These are phyloP conservation scores for Erysimum cheiri DNA, from an alignment of 441 rosid species.

Conservation along the genomic window DNA sequence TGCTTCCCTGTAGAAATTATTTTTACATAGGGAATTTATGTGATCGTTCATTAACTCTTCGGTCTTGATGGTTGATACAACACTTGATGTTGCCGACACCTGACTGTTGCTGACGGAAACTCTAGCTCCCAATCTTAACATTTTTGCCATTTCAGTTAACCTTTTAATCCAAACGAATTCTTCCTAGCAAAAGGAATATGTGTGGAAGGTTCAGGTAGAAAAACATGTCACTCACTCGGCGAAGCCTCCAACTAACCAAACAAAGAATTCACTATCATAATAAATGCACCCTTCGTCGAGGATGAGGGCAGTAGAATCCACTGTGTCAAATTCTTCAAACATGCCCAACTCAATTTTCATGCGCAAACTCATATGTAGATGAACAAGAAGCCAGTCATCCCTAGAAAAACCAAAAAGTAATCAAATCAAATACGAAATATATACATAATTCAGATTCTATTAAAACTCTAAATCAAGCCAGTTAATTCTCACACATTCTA, in stretches of 20 bases:
- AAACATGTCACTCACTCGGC: neutral
- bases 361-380: conserved; percentile 15
- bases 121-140: conserved; percentile 33
- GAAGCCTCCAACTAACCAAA: neutral
- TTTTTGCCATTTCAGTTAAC: conserved; percentile 28
- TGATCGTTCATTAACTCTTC: conserved; percentile 51
- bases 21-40: conserved; percentile 50
- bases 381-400: conserved; percentile 8
- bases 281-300: neutral
- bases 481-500: neutral
- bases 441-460: neutral
- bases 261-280: neutral
- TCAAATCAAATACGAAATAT: conserved; percentile 19
- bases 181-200: conserved; percentile 11
- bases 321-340: conserved; percentile 19
- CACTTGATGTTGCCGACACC: neutral
- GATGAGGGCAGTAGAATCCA: neutral
- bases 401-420: neutral
- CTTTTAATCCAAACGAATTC: neutral
- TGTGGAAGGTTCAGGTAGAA: conserved; percentile 25
- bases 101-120: conserved; percentile 24
- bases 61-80: conserved; percentile 30
- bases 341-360: neutral
- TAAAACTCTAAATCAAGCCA: neutral
- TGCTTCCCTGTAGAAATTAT: conserved; percentile 51